A percentile compares a stretch with the other conserved stretches of the same genome.
These are phyloP conservation scores for Chaetomiaceae sp. DNA, from an alignment of 2,329 filamentous ascomycete species.

Conservation along the genomic window DNA sequence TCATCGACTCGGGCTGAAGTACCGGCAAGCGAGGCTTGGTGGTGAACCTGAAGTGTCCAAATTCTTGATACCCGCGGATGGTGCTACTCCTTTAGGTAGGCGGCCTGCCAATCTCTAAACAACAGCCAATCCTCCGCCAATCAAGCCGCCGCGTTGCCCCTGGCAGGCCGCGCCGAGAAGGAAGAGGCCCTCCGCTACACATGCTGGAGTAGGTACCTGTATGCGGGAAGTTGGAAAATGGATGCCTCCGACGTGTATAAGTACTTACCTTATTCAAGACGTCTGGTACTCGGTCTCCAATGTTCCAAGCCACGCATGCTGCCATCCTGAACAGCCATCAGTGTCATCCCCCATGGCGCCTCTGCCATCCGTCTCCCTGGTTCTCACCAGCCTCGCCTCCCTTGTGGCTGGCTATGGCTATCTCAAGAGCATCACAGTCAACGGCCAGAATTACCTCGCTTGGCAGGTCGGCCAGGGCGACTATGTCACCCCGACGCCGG, in stretches of 20 bases:
- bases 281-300: background rate
- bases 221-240: background rate
- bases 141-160: background rate
- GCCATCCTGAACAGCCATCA: background rate
- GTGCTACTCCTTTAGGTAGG: constrained; percentile 12
- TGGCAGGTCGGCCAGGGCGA: constrained; percentile 18
- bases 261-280: too few relatives aligned
- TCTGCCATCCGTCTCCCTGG: background rate
- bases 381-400: constrained; percentile 9
- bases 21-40: background rate
- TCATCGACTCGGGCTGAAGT: too few relatives aligned
- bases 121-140: background rate
- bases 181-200: background rate
- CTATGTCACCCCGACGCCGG: constrained; percentile 26
- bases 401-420: constrained; percentile 27
- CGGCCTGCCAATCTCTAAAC: constrained; percentile 1
- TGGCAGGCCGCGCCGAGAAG: background rate
- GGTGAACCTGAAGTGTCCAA: too few relatives aligned
- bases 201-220: background rate
- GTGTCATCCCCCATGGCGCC: constrained; percentile 4
- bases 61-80: constrained; percentile 9
- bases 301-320: too few relatives aligned
- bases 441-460: constrained; percentile 20
- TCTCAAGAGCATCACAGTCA: constrained; percentile 28
- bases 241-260: background rate